Evolutionary conservation across 2,329 filamentous ascomycete genomes (phyloP).

Genomic region (Epichloe bromicola): DNA sequence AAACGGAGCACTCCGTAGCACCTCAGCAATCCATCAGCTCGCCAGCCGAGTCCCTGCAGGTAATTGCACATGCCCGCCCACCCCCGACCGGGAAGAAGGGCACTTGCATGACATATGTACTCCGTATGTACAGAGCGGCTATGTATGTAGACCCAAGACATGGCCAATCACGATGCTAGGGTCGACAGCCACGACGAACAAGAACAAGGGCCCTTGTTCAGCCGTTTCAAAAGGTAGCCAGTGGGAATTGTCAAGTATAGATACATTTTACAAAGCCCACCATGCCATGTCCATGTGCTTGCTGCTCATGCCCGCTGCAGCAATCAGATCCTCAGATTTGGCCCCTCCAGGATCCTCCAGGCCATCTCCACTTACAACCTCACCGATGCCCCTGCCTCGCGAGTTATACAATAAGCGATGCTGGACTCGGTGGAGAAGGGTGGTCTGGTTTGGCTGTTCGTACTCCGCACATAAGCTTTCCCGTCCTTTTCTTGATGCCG

Average conservation of each 20-base stretch:
- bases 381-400: background rate
- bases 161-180: constrained; percentile 17
- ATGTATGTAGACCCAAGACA: constrained; percentile 22
- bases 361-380: constrained; percentile 3
- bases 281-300: background rate
- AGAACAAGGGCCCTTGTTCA: constrained; percentile 15
- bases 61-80: background rate
- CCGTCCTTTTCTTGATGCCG: constrained; percentile 14
- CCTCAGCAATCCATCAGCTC: background rate
- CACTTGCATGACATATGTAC: constrained; percentile 24
- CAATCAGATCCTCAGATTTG: constrained; percentile 4
- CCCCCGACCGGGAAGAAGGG: constrained; percentile 8
- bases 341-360: background rate
- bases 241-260: constrained; percentile 4
- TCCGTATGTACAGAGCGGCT: constrained; percentile 22
- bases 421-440: constrained; percentile 13
- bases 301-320: background rate
- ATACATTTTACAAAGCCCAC: constrained; percentile 1
- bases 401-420: constrained; percentile 11
- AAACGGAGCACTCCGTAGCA: background rate
- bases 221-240: constrained; percentile 16
- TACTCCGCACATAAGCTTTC: constrained; percentile 23
- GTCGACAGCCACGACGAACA: constrained; percentile 8
- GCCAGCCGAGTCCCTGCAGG: constrained; percentile 16
- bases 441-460: constrained; percentile 13